Evolutionary conservation across 1,139 yeast species (phyloP).

Genomic region (Diutina neorugosa): DNA sequence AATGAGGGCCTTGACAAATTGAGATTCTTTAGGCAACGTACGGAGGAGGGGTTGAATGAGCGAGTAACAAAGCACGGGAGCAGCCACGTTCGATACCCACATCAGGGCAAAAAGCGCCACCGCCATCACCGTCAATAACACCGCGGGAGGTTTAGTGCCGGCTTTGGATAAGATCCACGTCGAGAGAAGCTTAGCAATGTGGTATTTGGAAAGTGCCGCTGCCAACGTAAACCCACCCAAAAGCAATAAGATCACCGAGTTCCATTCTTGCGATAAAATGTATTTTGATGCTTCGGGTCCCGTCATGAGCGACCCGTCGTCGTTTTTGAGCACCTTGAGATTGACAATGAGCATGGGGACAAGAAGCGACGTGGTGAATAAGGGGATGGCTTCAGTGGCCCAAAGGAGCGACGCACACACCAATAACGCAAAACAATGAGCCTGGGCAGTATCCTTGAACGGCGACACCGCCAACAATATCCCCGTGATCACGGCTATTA

Average conservation of each 20-base stretch:
- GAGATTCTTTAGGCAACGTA: slow-evolving; percentile 48
- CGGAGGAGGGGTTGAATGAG: slow-evolving; percentile 53
- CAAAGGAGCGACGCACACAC: slow-evolving; percentile 60
- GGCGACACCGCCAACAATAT: slow-evolving; percentile 41
- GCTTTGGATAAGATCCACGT: slow-evolving; percentile 54
- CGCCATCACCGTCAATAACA: slow-evolving; percentile 51
- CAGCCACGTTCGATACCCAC: slow-evolving; percentile 76
- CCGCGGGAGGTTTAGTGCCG: slow-evolving; percentile 55
- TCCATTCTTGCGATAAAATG: slow-evolving; percentile 58
- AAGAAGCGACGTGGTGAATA: slow-evolving; percentile 53
- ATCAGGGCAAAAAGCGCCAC: slow-evolving; percentile 59
- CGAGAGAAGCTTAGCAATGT: slow-evolving; percentile 55
- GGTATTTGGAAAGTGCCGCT: slow-evolving; percentile 60
- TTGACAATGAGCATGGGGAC: slow-evolving; percentile 49
- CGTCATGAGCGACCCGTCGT: slow-evolving; percentile 40
- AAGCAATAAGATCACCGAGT: slow-evolving; percentile 56
- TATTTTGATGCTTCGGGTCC: slow-evolving; percentile 43
- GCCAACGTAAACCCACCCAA: slow-evolving; percentile 68
- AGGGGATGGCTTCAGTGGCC: slow-evolving; percentile 66
- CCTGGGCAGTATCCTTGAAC: slow-evolving; percentile 46
- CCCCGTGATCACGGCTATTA: slow-evolving; percentile 34
- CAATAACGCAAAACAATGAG: slow-evolving; percentile 55
- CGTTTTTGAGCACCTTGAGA: slow-evolving; percentile 43
- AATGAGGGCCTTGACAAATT: slow-evolving; percentile 51
- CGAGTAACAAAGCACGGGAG: slow-evolving; percentile 64